A percentile compares a stretch with the other conserved stretches of the same genome.
Conservation (phyloP, 108 stramenopile species). For the Schizochytrium sp. region DNA sequence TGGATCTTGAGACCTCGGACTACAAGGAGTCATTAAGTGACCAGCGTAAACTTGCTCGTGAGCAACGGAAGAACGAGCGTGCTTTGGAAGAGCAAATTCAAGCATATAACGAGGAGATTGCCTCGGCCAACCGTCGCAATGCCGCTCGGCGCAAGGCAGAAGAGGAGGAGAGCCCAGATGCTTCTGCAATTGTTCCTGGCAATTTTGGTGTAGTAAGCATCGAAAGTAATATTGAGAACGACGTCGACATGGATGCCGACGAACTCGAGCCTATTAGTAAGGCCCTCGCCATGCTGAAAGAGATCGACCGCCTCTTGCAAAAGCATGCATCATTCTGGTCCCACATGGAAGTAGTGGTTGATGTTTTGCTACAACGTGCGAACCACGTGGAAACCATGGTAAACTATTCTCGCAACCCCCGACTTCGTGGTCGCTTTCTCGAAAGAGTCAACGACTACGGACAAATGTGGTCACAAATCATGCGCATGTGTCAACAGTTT, state of each 20-base stretch:
- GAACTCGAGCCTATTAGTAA: constrained; percentile 55
- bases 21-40: neutral
- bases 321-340: constrained; percentile 57
- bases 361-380: constrained; percentile 39
- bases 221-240: too few relatives aligned
- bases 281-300: constrained; percentile 43
- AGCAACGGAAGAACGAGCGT: constrained; percentile 31
- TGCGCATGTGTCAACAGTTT: constrained; percentile 51
- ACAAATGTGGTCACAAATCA: constrained; percentile 42
- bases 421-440: constrained; percentile 30
- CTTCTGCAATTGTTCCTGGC: neutral
- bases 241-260: neutral
- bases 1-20: constrained; percentile 14
- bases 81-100: constrained; percentile 3
- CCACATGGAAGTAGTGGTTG: constrained; percentile 51
- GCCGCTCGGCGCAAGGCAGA: neutral
- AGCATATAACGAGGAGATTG: constrained; percentile 2
- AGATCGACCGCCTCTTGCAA: constrained; percentile 56
- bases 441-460: constrained; percentile 38
- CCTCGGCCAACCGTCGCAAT: neutral
- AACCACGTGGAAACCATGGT: constrained; percentile 55
- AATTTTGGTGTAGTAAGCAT: neutral
- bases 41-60: neutral
- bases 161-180: neutral
- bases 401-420: constrained; percentile 40